Base-by-base conservation (phyloP, 2,329 filamentous ascomycete genomes). In the Dactylellina cionopaga region DNA sequence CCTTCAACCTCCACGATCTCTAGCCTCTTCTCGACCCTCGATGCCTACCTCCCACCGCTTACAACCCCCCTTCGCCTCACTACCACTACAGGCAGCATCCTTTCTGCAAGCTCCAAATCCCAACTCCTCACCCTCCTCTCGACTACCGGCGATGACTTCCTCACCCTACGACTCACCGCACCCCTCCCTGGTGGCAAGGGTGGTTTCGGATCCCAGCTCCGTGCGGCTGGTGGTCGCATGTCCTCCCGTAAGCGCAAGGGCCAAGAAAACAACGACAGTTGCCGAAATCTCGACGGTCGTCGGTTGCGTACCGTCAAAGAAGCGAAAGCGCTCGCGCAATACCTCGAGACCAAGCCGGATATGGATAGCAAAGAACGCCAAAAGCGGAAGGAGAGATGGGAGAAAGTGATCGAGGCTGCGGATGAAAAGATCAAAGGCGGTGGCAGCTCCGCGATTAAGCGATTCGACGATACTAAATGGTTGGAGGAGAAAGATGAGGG, bases 171-270 rank as follows among this genome's bases (percentile, higher is more conserved):
- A 59, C 87, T 99, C 27, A 89, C 88, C 5, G 84, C 89, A 1
- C 90, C 90, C 4, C 83, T 97, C 37, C 91, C 90, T 76, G 95
- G 96, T 83, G 96, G 96, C 79, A 99, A 99, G 80, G 95, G 95
- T 81, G 95, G 95, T 78, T 99, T 99, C 80, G 95, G 95, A 59
- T 98, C 94, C 1, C 96, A 99, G 80, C 88, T 99, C 35, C 92
- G 96, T 79, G 95, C 96, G 0, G 95, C 95, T 2, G 95, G 96
- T 79, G 95, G 96, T 39, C 94, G 96, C 82, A 99, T 99, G 95
- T 96, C 92, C 1, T 94, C 91, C n/a, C 88, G 89, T 76, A 96
- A 96, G 83, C 95, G 94, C 84, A 89, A 89, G 78, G 89, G 89
- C 63, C 88, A 91, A 77, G 92, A 96, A 35, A 89, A 92, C 74